phyloP scores from a whole-genome alignment of 1,284 basidiomycete species.

The Bondarzewia mesenterica region DNA sequence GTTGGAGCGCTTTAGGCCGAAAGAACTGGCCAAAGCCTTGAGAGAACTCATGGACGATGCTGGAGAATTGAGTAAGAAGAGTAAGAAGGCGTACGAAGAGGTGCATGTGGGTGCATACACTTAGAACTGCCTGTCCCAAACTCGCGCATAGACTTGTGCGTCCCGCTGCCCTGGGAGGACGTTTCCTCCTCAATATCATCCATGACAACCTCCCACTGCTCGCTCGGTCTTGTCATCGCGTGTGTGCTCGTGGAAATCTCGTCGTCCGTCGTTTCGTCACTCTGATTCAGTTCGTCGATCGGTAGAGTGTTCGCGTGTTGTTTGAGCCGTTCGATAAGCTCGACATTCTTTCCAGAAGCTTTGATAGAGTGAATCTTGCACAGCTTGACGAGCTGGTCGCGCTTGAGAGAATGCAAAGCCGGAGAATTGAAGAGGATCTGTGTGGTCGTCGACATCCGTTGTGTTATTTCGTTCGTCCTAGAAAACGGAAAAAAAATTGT shows the following conservation, averaged over 20 bases:
- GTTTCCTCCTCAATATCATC: constrained; percentile 61
- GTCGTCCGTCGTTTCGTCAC: constrained; percentile 29
- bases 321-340: constrained; percentile 60
- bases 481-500: neutral
- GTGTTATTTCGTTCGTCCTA: neutral
- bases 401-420: constrained; percentile 69
- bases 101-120: too few relatives aligned
- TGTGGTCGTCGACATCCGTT: constrained; percentile 50
- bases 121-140: constrained; percentile 63
- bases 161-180: constrained; percentile 30
- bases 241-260: constrained; percentile 9
- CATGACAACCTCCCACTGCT: constrained; percentile 74
- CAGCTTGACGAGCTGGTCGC: constrained; percentile 70
- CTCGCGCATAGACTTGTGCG: constrained; percentile 47
- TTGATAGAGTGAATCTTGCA: constrained; percentile 76
- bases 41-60: constrained; percentile 55
- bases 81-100: constrained; percentile 7
- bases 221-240: constrained; percentile 45
- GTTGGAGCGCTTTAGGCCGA: constrained; percentile 50
- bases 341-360: constrained; percentile 67
- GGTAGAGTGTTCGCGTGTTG: constrained; percentile 54
- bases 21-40: constrained; percentile 58
- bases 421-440: constrained; percentile 76
- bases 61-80: constrained; percentile 17
- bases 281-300: constrained; percentile 38